These are phyloP conservation scores for Colletotrichum trifolii DNA, from an alignment of 2,329 filamentous ascomycete genomes.

Conservation along the genomic window DNA sequence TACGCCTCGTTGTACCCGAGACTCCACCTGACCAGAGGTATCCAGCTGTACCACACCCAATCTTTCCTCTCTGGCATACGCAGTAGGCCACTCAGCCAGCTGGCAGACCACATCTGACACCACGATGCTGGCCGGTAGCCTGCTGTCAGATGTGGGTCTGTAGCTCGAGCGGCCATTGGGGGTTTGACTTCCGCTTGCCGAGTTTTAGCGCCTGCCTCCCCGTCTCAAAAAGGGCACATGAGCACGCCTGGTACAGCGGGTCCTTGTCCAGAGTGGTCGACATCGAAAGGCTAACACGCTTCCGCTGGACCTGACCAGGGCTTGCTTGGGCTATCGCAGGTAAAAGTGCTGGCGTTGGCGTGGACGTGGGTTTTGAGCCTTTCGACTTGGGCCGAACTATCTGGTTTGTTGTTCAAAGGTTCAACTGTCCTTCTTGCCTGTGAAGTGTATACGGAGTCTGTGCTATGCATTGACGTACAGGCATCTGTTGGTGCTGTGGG, in stretches of 20 bases:
- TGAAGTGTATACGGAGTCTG: too few species aligned
- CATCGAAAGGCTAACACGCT: conserved; percentile 34
- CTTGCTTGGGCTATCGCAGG: not conserved
- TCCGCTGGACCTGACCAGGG: conserved; percentile 9
- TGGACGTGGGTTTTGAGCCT: not conserved
- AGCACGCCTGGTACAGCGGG: conserved; percentile 56
- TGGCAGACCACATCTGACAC: conserved; percentile 12
- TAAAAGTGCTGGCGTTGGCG: not conserved
- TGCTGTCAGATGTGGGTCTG: conserved; percentile 4
- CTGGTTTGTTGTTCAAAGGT: not conserved
- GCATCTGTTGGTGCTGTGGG: too few species aligned
- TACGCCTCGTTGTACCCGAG: conserved; percentile 24
- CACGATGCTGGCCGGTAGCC: not conserved
- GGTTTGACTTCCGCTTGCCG: conserved; percentile 50
- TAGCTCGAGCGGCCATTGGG: conserved; percentile 26
- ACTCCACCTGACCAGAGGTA: conserved; percentile 31
- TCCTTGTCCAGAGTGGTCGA: conserved; percentile 40
- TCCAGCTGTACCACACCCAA: conserved; percentile 16
- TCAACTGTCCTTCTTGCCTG: not conserved
- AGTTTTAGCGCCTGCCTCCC: conserved; percentile 51
- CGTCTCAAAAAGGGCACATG: conserved; percentile 60
- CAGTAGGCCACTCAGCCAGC: not conserved
- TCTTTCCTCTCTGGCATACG: not conserved
- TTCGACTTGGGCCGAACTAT: not conserved
- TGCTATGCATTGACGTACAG: too few species aligned